Evolutionary conservation across 2,329 filamentous ascomycete genomes (phyloP).

Genomic region (Aspergillus sp.): DNA sequence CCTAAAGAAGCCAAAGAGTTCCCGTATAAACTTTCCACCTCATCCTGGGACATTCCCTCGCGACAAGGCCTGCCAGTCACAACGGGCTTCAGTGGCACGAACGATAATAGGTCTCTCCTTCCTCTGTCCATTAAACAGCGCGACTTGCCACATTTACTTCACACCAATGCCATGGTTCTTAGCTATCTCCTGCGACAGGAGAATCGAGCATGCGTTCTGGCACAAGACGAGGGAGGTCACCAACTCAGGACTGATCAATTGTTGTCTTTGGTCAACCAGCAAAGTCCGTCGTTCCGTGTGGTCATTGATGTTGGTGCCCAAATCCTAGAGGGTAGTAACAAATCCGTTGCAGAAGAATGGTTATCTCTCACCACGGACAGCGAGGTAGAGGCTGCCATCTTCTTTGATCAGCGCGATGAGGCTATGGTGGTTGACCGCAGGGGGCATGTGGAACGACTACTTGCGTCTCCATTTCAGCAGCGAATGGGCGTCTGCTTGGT

Average conservation of each 20-base stretch:
- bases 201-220: conserved; percentile 32
- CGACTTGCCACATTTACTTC: conserved; percentile 50
- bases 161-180: conserved; percentile 66
- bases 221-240: conserved; percentile 14
- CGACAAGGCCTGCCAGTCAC: conserved; percentile 37
- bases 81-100: conserved; percentile 68
- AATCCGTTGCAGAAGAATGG: conserved; percentile 52
- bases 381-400: conserved; percentile 48
- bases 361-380: conserved; percentile 28
- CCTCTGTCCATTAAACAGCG: conserved; percentile 54
- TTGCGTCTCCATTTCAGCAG: conserved; percentile 54
- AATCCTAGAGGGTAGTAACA: conserved; percentile 60
- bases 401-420: conserved; percentile 41
- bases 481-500: conserved; percentile 58
- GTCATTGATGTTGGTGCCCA: conserved; percentile 69
- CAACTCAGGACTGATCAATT: conserved; percentile 29
- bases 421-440: conserved; percentile 25
- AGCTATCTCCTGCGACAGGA: conserved; percentile 52
- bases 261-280: conserved; percentile 38
- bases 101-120: conserved; percentile 56
- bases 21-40: conserved; percentile 57
- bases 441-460: conserved; percentile 34
- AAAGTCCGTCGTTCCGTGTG: conserved; percentile 47
- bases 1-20: conserved; percentile 58
- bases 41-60: conserved; percentile 60